Conservation (phyloP, 2,329 filamentous ascomycete genomes). For the Cladosporium sp. region DNA sequence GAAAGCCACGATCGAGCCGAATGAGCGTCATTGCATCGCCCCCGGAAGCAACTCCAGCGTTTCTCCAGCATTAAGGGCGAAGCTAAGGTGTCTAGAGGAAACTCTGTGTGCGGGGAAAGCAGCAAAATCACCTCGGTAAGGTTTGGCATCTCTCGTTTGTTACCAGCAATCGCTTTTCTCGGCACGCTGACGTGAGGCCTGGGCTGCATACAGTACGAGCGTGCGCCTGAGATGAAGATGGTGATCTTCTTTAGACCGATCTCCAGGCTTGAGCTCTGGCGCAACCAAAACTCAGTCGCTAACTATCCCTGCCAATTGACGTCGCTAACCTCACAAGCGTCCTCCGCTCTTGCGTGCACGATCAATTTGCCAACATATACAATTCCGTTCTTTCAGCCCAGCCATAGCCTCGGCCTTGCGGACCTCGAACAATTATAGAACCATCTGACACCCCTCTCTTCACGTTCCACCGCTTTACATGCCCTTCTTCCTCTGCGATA, state of each 20-base stretch:
- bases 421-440: background rate
- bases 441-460: background rate
- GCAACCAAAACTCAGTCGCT: background rate
- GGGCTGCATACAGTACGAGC: background rate
- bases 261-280: background rate
- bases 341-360: background rate
- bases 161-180: background rate
- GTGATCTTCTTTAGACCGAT: background rate
- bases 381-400: background rate
- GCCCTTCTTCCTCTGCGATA: background rate
- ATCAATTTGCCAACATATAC: background rate
- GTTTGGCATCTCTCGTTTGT: background rate
- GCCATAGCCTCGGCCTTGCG: background rate
- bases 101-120: background rate
- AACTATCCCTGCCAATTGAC: background rate
- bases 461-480: background rate
- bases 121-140: background rate
- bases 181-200: background rate
- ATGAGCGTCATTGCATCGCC: background rate
- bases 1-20: background rate
- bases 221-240: background rate
- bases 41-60: background rate
- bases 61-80: background rate
- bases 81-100: background rate
- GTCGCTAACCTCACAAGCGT: conserved; percentile 5